Conservation (phyloP, 2,329 filamentous ascomycete genomes). For the Neofusicoccum kwambonambiense region DNA sequence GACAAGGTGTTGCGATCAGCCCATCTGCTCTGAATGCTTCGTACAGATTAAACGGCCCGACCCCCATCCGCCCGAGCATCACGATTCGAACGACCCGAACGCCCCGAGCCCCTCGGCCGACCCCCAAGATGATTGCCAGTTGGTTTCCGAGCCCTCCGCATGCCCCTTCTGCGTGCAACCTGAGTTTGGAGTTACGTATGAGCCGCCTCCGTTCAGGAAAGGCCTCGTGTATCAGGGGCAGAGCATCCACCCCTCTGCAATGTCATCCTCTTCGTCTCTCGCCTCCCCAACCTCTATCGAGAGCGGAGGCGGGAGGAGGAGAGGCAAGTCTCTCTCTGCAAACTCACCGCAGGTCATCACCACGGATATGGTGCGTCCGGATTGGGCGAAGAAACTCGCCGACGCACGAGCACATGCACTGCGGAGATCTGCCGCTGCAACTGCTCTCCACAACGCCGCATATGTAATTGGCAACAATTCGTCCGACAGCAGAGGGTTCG, state of each 20-base stretch:
- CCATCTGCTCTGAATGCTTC: slow-evolving; percentile 97
- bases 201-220: slow-evolving; percentile 81
- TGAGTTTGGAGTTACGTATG: slow-evolving; percentile 95
- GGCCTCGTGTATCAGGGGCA: slow-evolving; percentile 67
- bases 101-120: slow-evolving; percentile 40
- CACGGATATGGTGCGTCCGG: slow-evolving; percentile 86
- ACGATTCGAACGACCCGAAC: slow-evolving; percentile 42
- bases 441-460: slow-evolving; percentile 89
- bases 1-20: slow-evolving; percentile 91
- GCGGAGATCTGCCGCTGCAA: slow-evolving; percentile 85
- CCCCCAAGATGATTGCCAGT: slow-evolving; percentile 56
- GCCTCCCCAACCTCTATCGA: slow-evolving; percentile 40
- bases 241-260: slow-evolving; percentile 61
- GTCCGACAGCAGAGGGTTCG: slow-evolving; percentile 51
- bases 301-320: slow-evolving; percentile 46
- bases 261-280: slow-evolving; percentile 83
- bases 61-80: slow-evolving; percentile 82
- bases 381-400: slow-evolving; percentile 89
- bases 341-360: slow-evolving; percentile 84
- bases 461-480: slow-evolving; percentile 70
- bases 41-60: slow-evolving; percentile 97
- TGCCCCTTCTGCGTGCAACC: slow-evolving; percentile 95
- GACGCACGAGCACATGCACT: slow-evolving; percentile 82
- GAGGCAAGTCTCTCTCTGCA: slow-evolving; percentile 73
- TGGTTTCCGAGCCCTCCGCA: slow-evolving; percentile 86